Conservation (phyloP, 257 asterid genomes). For the Solanum virginianum region DNA sequence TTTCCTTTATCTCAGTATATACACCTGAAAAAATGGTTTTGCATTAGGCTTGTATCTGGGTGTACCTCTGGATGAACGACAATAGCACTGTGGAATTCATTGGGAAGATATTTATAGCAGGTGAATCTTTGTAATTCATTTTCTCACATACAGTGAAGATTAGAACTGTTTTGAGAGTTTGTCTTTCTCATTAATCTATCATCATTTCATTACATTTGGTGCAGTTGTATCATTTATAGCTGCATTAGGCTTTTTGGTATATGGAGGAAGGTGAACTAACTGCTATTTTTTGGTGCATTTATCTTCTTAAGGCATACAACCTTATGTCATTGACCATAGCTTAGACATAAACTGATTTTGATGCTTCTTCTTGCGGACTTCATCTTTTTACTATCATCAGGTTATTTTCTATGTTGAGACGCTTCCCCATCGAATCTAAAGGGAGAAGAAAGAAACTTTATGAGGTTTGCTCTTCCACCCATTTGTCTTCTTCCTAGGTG, state of each 20-base stretch:
- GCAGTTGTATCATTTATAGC: slow-evolving; percentile 85
- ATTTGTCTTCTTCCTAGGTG: not conserved
- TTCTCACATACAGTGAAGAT: not conserved
- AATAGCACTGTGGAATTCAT: slow-evolving; percentile 42
- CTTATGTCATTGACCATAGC: not conserved
- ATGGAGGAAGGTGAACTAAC: slow-evolving; percentile 73
- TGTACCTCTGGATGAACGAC: slow-evolving; percentile 68
- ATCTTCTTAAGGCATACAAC: not conserved
- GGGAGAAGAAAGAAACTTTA: slow-evolving; percentile 93
- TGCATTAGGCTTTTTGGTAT: slow-evolving; percentile 79
- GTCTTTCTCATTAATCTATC: not conserved
- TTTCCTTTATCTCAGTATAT: not conserved
- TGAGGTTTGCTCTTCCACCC: not conserved
- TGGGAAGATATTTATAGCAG: slow-evolving; percentile 86
- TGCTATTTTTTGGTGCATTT: not conserved
- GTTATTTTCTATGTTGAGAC: slow-evolving; percentile 75
- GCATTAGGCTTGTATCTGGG: slow-evolving; percentile 54
- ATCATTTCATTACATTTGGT: slow-evolving; percentile 4
- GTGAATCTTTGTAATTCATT: slow-evolving; percentile 16
- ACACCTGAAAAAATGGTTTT: not conserved
- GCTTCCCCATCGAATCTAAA: slow-evolving; percentile 90
- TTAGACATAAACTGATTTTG: not conserved
- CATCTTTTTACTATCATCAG: slow-evolving; percentile 18
- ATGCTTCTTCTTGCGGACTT: not conserved
- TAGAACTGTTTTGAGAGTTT: not conserved